phyloP scores from a whole-genome alignment of 225 moss, liverwort and hornwort species.

The Physcomitrium patens region DNA sequence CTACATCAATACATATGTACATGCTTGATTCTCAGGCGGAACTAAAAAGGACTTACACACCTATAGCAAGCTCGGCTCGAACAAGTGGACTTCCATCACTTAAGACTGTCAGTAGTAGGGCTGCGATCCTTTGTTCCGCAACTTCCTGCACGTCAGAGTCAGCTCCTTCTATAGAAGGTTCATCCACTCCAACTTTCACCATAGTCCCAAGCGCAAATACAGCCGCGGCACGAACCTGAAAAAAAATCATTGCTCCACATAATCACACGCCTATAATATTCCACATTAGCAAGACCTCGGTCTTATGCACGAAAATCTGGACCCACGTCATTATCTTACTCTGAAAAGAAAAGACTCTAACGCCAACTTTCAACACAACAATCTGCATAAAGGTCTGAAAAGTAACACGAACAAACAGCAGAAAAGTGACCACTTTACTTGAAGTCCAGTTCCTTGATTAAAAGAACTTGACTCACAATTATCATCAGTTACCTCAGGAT shows the following conservation, averaged over 20 bases:
- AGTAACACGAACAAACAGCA: not conserved
- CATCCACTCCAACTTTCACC: conserved; percentile 62
- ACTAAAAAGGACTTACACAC: conserved; percentile 38
- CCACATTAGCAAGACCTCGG: conserved; percentile 5
- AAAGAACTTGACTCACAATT: not conserved
- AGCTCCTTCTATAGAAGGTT: conserved; percentile 32
- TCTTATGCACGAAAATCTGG: not conserved
- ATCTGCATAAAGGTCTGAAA: not conserved
- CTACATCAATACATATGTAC: not conserved
- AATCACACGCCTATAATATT: conserved; percentile 11
- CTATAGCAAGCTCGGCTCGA: conserved; percentile 89
- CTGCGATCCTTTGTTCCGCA: conserved; percentile 79
- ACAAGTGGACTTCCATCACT: conserved; percentile 95
- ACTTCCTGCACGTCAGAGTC: conserved; percentile 86
- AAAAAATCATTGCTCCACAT: conserved; percentile 18
- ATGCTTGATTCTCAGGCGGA: conserved; percentile 3
- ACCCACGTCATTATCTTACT: no score
- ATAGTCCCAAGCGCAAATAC: conserved; percentile 85
- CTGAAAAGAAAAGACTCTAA: not conserved
- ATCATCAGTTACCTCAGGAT: conserved; percentile 75
- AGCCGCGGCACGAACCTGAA: conserved; percentile 92
- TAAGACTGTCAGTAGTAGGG: conserved; percentile 63
- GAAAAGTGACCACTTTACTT: not conserved
- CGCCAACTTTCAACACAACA: not conserved
- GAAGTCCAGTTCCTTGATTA: not conserved